Evolutionary conservation across 2,329 filamentous ascomycete species (phyloP), one percentile per base, ranked within the genome.

Genomic region (Ambrosiella beaveri): DNA sequence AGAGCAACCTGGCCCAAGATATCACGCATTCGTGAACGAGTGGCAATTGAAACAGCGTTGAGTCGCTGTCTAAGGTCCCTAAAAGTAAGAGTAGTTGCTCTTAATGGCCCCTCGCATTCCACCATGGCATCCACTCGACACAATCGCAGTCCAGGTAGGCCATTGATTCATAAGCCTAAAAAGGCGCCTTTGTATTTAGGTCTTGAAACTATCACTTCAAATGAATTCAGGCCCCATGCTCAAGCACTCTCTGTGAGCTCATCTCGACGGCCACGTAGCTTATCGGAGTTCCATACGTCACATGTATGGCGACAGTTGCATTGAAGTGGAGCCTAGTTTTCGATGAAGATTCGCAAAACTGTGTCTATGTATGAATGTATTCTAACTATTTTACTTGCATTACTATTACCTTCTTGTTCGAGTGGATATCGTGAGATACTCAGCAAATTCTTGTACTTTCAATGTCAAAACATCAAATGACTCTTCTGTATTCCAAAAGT

Each of bases 1-100:
- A 78, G 83, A 59, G 90, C 91, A 2, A 95, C 90, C 0, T 97
- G 90, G 91, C 89, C 90, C 0, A 90, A 90, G 67, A 72, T 97
- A 8, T 85, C 85, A 62, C 81, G 88, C 11, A 86, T 97, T 64
- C 78, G 86, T 44, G 93, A 95, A 65, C 85, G 89, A 57, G 88
- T 88, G 64, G 87, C 89, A 2, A 88, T 96, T 57, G 91, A 97
- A 67, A 72, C 95, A 52, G 88, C 89, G 3, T 72, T 97, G 1
- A 86, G 93, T 66, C 75, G 79, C 17, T 85, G 86, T 1, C 84
- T 91, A 1, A 82, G 86, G 62, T 74, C 76, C 9, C 71, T 89
- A 36, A 76, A 84, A 37, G 79, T 84, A 2, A 74, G 81, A 3
- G 81, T 88, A 1, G 44, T 61, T 13, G 47, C 59, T 15, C 45